Base-by-base conservation (phyloP, 2,329 filamentous ascomycete genomes). In the Diaporthe vaccinii region DNA sequence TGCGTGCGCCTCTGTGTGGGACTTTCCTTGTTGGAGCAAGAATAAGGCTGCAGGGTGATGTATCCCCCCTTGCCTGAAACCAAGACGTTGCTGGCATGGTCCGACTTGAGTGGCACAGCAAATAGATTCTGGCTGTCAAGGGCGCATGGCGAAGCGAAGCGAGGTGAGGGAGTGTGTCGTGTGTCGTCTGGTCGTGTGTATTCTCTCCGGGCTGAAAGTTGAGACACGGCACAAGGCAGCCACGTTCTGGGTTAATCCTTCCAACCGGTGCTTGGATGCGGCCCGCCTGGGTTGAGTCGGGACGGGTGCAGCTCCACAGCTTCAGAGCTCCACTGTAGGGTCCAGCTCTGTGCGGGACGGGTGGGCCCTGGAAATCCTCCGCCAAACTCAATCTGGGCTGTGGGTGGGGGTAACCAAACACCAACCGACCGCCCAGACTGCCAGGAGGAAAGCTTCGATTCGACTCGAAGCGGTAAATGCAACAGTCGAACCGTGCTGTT, bases 321-420 rank as follows among this genome's bases (percentile, higher is more conserved):
- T 46, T 41, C 61, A 49, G 20, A 17, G 17, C 41, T 17, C 41
- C 41, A 39, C 36, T 39, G 36, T 49, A 49, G 17, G 44, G 44
- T 49, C 17, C 44, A 49, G 44, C 44, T 49, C n/a, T n/a, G 39
- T 44, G 41, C 15, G 41, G 41, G 14, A 8, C n/a, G 20, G 31
- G 39, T 51, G 62, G 62, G 28, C 14, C 62, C 10, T 5, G 2
- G 7, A 68, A 55, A 69, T 69, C 65, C 65, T 69, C 65, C 65
- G 65, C 65, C 65, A 69, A 69, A 55, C 65, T 69, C 41, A 46
- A 41, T 69, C 65, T 69, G 49, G 65, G 65, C 34, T 31, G 1
- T 25, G 1, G 49, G 34, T 28, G 49, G 49, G 65, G 46, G 31
- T 22, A 51, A 51, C 31, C 46, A 53, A 22, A 53, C 44, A 53